Base-by-base conservation (phyloP, 2,329 filamentous ascomycete genomes). In the Neonectria neomacrospora region DNA sequence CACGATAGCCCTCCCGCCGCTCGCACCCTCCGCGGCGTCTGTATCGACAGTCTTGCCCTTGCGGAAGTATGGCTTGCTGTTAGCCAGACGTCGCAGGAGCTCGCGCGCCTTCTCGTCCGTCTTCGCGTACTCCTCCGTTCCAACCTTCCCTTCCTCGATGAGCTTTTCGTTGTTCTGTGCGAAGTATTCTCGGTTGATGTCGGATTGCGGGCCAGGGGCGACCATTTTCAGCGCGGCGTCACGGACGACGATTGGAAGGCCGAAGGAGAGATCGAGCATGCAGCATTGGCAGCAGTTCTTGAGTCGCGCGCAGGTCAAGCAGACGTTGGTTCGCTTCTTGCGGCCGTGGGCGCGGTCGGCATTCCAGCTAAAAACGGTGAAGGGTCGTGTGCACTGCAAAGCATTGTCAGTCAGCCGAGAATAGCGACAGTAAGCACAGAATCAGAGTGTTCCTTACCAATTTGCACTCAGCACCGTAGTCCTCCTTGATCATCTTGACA, bases 201-300 rank as follows among this genome's bases (percentile, higher is more conserved):
- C 91, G 77, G 93, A 97, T 67, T 93, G 88, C 1, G 96, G 96
- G 0, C 96, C 96, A 0, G 96, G 94, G 1, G 95, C 94, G 44
- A 98, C 92, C 91, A 99, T 97, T 83, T 98, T 98, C 67, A 99
- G 85, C 5, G 96, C 96, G 3, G 96, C 96, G 83, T 99, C 96
- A 75, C 96, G 90, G 62, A 99, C 92, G 14, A 94, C 92, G 74
- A 99, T 97, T 11, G 96, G 96, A 28, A 99, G 84, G 23, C 96
- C 96, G 75, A 98, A 99, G 12, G 93, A 95, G 64, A 99, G 82
- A 85, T 99, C 96, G 56, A 99, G 90, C 93, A 98, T 98, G 83
- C 96, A 99, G 81, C 91, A 95, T 82, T 99, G 96, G 76, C 96
- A 99, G 83, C 96, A 98, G 82, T 99, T 99, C 81, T 99, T 99